These are phyloP conservation scores for Teratosphaeria epicoccoides DNA, from an alignment of 2,329 filamentous ascomycete species.

Conservation along the genomic window DNA sequence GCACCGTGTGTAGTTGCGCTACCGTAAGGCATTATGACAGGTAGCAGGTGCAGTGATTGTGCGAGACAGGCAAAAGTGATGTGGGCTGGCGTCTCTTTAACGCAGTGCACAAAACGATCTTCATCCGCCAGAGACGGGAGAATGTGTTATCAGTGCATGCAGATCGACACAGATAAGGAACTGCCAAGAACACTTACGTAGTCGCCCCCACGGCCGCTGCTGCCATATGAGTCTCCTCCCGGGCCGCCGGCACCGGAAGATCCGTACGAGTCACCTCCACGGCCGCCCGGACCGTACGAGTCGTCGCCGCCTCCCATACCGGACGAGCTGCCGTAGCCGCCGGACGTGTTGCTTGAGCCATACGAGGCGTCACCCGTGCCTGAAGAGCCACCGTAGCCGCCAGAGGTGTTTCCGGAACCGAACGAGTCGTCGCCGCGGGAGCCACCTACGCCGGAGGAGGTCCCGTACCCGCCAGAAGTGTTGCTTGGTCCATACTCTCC, in stretches of 20 bases:
- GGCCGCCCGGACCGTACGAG: slow-evolving; percentile 4
- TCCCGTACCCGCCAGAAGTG: not conserved
- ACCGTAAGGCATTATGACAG: not conserved
- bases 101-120: not conserved
- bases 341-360: slow-evolving; percentile 5
- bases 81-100: not conserved
- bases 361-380: slow-evolving; percentile 1
- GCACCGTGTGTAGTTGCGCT: not conserved
- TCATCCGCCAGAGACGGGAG: not conserved
- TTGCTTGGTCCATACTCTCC: not conserved
- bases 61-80: not conserved
- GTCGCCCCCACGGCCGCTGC: slow-evolving; percentile 1
- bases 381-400: slow-evolving; percentile 2
- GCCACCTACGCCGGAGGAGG: not conserved
- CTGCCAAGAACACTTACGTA: not conserved
- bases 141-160: not conserved
- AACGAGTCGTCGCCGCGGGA: not conserved
- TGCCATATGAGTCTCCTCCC: slow-evolving; percentile 3
- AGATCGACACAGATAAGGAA: not conserved
- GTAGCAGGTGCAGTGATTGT: too few relatives aligned
- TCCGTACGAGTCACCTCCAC: slow-evolving; percentile 8
- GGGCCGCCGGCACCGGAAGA: slow-evolving; percentile 2
- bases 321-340: not conserved
- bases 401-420: slow-evolving; percentile 1
- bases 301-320: slow-evolving; percentile 3